Base-by-base conservation (phyloP, 257 asterid species). In the Voacanga thouarsii region DNA sequence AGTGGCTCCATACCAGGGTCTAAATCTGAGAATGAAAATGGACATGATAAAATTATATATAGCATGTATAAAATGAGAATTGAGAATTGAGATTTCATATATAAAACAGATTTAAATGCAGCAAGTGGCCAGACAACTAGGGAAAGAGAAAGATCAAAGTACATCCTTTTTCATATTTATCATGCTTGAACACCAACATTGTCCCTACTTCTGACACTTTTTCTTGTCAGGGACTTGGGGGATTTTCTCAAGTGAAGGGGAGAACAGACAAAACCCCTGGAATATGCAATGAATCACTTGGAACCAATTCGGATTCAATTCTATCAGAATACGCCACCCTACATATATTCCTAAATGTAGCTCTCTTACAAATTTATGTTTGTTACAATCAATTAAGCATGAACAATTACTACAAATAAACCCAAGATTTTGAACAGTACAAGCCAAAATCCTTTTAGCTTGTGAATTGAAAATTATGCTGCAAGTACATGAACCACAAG, bases 1-100 rank as follows among this genome's bases (percentile, higher is more conserved):
- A 94, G 80, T 4, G 96, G 89, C 81, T 66, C 85, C 72, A 59
- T 75, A 57, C 80, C 87, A 6, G 89, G 87, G 53, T 85, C 92
- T 72, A 85, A 61, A 76, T 89, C 95, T 89, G 76, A 70, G 50
- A 64, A 78, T 51, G 67, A 15, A 82, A 78, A 55, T 19, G 57
- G 24, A 60, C 26, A 69, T 43, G 12, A 18, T 30, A 67, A 12
- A 73, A 47, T 45, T 28, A 56, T 15, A 9, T 16, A 26, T 21
- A 53, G 26, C 19, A 55, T 18, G 15, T 11, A 18, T 19, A 3
- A 55, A 55, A 18, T 1, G 11, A 43, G 15, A 43, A 7, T n/a
- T n/a, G n/a, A n/a, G n/a, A n/a, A n/a, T n/a, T 7, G 39, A 45
- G 7, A 28, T 71, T 60, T 30, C 28, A 55, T 55, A 67, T 26